Conservation (phyloP, 176 grass and related monocot genomes). For the Oryza meyeriana region DNA sequence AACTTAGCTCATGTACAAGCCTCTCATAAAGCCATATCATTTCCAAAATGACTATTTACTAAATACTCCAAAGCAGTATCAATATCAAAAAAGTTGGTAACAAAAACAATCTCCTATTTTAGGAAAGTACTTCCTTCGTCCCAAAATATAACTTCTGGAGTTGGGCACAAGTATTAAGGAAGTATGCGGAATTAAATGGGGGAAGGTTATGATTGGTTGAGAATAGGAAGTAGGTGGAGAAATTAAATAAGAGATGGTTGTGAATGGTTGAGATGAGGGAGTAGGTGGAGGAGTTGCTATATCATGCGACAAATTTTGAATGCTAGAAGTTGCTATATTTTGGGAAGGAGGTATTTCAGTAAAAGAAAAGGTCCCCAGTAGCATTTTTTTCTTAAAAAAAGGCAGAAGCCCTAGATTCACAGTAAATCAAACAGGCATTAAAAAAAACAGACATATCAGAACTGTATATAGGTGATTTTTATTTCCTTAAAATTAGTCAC, state of each 20-base stretch:
- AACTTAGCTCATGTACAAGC: conserved; percentile 8
- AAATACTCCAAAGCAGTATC: neutral
- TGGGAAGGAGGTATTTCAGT: no score
- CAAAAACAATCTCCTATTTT: neutral
- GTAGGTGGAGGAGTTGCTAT: no score
- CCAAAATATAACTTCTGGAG: no score
- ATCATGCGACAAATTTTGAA: no score
- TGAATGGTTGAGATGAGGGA: no score
- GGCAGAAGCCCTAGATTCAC: neutral
- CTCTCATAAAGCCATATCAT: neutral
- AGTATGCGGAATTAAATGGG: no score
- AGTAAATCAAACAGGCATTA: neutral
- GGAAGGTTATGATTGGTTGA: no score
- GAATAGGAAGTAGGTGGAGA: no score
- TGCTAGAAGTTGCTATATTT: no score
- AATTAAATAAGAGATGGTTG: no score
- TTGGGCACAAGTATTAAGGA: no score
- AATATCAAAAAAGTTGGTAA: neutral
- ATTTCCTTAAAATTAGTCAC: neutral
- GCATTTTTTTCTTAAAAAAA: neutral
- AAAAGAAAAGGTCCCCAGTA: neutral
- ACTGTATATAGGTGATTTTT: neutral
- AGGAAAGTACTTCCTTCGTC: no score
- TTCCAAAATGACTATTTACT: conserved; percentile 2
- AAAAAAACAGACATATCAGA: neutral